Conservation (phyloP, 1,284 basidiomycete species). For the Naganishia albida region DNA sequence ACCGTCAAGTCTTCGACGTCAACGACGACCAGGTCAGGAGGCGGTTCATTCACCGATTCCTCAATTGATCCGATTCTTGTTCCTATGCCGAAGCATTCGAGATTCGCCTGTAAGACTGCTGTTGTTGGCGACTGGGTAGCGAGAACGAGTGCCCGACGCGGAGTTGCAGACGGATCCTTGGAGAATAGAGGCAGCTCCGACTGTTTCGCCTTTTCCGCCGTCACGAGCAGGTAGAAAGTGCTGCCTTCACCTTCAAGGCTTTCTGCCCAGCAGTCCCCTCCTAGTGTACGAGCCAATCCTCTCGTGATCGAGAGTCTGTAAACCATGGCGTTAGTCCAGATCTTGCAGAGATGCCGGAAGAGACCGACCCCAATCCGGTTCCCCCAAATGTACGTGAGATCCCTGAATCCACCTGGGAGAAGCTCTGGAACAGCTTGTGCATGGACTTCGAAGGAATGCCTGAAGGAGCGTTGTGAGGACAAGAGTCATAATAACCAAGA, state of each 20-base stretch:
- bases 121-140: neutral
- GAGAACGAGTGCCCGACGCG: neutral
- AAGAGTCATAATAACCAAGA: neutral
- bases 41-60: too few species aligned
- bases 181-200: neutral
- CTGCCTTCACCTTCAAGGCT: conserved; percentile 47
- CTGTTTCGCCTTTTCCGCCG: neutral
- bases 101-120: conserved; percentile 6
- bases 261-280: conserved; percentile 46
- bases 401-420: conserved; percentile 49
- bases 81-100: neutral
- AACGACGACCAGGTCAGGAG: conserved; percentile 4
- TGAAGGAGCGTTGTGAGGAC: conserved; percentile 32
- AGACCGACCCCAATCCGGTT: conserved; percentile 41
- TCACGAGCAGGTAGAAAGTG: conserved; percentile 48
- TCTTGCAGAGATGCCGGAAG: neutral
- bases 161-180: neutral
- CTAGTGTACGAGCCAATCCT: conserved; percentile 45
- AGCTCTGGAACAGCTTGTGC: conserved; percentile 49
- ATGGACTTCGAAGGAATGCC: conserved; percentile 34
- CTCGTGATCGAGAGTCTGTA: conserved; percentile 46
- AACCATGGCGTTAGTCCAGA: neutral
- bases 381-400: conserved; percentile 40
- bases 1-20: conserved; percentile 6
- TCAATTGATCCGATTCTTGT: neutral